Evolutionary conservation across 148 eudicot genomes (phyloP).

Genomic region (Rhododendron ovatum): DNA sequence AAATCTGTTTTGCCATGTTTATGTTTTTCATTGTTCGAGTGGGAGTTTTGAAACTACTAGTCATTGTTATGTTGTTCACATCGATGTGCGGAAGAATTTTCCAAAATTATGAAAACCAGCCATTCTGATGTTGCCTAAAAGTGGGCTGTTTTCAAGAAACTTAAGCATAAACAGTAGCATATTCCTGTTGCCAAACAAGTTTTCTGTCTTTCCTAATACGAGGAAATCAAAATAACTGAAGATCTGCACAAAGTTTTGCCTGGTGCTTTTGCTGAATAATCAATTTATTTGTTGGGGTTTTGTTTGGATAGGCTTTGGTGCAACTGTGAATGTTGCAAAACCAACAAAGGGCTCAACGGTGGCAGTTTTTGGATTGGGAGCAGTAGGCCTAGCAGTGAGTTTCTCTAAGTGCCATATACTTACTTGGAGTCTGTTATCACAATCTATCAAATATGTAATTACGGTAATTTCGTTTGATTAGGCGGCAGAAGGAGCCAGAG

Average conservation of each 20-base stretch:
- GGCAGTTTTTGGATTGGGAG: constrained; percentile 67
- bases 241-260: too few species aligned
- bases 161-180: too few species aligned
- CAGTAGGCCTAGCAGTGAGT: constrained; percentile 72
- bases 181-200: too few species aligned
- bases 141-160: too few species aligned
- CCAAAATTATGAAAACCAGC: too few species aligned
- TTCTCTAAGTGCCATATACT: neutral
- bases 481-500: constrained; percentile 57
- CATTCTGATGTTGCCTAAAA: too few species aligned
- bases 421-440: too few species aligned
- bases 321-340: constrained; percentile 44
- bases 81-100: too few species aligned
- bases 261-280: too few species aligned
- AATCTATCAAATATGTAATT: too few species aligned
- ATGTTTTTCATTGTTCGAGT: neutral
- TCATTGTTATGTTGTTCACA: too few species aligned
- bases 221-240: neutral
- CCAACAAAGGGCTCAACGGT: constrained; percentile 43
- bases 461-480: constrained; percentile 3
- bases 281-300: neutral
- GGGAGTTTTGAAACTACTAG: too few species aligned
- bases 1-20: neutral
- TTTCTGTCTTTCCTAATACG: neutral
- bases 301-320: constrained; percentile 39